Base-by-base conservation (phyloP, 2,329 filamentous ascomycete species). In the Penicillium sp. region DNA sequence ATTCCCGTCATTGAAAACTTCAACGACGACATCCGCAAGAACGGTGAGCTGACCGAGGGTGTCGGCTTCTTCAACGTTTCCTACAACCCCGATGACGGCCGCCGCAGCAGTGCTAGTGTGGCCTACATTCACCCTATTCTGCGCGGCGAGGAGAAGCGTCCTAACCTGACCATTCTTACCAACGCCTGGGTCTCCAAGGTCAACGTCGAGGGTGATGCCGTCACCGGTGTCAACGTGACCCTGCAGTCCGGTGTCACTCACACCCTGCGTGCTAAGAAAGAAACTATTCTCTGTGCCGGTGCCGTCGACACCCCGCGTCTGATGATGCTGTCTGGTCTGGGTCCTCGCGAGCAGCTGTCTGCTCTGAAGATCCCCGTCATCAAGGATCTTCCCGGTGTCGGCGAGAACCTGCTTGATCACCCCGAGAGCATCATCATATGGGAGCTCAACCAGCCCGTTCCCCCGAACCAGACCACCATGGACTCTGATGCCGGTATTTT, bases 41-140 rank as follows among this genome's bases (percentile, higher is more conserved):
- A 80, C 45, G 91, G 91, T 50, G 79, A 85, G 40, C 75, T 95
- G 58, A 85, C 84, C 59, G 79, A 88, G 64, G 88, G 88, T 44
- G 88, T 94, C 25, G 91, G 91, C 50, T 96, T 95, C 80, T 92
- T 95, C 79, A 91, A 87, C 58, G 85, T 95, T 61, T 86, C 89
- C 33, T 95, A 95, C 77, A 95, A 95, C 76, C 91, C 91, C 2
- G 90, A 95, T 65, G 86, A 90, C 65, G 89, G 90, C 66, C 83
- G 84, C 63, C 85, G 91, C 57, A 92, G 88, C 76, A 92, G 88
- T 68, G 90, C 91, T 53, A 91, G 87, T 52, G 90, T 95, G 20
- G 91, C 91, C 16, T 96, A 96, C 75, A 92, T 96, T 66, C 91
- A 96, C 74, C 91, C 91, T 31, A 91, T 95, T 65, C 81, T 95